Percentiles rank a stretch among this genome's conserved stretches.
phyloP scores from a whole-genome alignment of 2,329 filamentous ascomycete species.

The Ceratocystiopsis minuta region DNA sequence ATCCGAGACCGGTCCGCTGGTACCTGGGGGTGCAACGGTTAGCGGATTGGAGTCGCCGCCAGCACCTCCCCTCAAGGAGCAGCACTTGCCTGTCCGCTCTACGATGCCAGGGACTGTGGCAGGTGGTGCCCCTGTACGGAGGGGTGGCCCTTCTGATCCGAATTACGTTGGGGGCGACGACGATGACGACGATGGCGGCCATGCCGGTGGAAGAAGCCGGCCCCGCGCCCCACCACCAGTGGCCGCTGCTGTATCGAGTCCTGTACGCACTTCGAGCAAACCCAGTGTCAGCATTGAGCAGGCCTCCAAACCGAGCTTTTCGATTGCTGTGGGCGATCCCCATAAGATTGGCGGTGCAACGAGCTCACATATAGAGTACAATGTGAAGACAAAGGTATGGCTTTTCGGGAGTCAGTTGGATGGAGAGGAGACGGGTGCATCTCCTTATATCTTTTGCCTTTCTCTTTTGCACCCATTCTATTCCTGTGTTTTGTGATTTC shows the following conservation, averaged over 20 bases:
- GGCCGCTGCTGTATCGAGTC: slow-evolving; percentile 35
- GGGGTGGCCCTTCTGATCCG: slow-evolving; percentile 29
- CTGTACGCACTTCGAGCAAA: slow-evolving; percentile 32
- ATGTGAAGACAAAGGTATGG: slow-evolving; percentile 73
- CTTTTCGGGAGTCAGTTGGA: background rate
- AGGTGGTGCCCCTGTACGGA: too few relatives aligned
- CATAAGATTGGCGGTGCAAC: slow-evolving; percentile 96
- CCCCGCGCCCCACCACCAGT: slow-evolving; percentile 51
- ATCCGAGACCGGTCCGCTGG: too few relatives aligned
- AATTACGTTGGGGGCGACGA: slow-evolving; percentile 58
- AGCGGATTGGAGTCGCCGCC: slow-evolving; percentile 30
- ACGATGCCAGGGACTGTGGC: slow-evolving; percentile 24
- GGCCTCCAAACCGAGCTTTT: slow-evolving; percentile 78
- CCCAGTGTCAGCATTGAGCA: slow-evolving; percentile 85
- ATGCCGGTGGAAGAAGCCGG: slow-evolving; percentile 18
- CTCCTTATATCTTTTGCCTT: background rate
- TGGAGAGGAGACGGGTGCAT: too few relatives aligned
- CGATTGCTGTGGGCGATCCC: slow-evolving; percentile 85
- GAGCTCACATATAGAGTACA: slow-evolving; percentile 94
- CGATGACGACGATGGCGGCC: slow-evolving; percentile 38
- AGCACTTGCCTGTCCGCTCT: slow-evolving; percentile 38
- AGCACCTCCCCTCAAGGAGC: slow-evolving; percentile 51
- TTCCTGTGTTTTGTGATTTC: background rate
- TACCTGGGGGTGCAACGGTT: too few relatives aligned
- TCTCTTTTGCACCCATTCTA: background rate